These are phyloP conservation scores for Zygnema cylindricum DNA, from an alignment of 139 green algal genomes.

Conservation along the genomic window DNA sequence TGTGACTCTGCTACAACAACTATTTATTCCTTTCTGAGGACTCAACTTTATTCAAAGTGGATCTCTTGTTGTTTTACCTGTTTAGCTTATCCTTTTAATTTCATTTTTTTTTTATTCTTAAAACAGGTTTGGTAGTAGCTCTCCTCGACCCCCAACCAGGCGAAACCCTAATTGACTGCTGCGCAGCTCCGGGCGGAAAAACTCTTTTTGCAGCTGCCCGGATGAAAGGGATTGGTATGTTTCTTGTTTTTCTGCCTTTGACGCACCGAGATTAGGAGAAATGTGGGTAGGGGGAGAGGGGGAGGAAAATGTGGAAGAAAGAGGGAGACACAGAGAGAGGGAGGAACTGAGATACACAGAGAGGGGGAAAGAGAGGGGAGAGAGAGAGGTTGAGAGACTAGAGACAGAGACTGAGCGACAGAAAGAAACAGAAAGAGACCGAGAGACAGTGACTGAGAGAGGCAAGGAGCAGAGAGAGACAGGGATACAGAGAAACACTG, in stretches of 20 bases:
- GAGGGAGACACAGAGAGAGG: no score
- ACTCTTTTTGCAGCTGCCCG: constrained; percentile 77
- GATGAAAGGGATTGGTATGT: constrained; percentile 67
- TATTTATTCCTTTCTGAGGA: no score
- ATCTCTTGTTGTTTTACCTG: no score
- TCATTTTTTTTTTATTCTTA: no score
- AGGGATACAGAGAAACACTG: neutral
- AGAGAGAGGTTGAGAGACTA: neutral
- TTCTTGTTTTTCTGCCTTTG: constrained; percentile 41
- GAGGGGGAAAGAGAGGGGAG: neutral
- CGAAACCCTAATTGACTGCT: constrained; percentile 84
- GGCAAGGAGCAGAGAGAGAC: neutral
- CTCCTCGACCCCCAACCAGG: constrained; percentile 80
- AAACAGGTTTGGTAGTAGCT: constrained; percentile 75
- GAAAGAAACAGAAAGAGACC: neutral
- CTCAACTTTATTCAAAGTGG: no score
- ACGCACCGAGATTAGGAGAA: no score
- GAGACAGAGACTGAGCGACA: constrained; percentile 1
- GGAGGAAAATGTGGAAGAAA: no score
- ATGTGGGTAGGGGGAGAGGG: no score
- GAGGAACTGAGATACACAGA: no score
- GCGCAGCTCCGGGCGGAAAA: constrained; percentile 89
- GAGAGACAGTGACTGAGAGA: neutral
- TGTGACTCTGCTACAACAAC: no score
- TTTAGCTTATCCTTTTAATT: constrained; percentile 4